Conservation (phyloP, 164 flowering plant species). For the Hamamelis virginiana region DNA sequence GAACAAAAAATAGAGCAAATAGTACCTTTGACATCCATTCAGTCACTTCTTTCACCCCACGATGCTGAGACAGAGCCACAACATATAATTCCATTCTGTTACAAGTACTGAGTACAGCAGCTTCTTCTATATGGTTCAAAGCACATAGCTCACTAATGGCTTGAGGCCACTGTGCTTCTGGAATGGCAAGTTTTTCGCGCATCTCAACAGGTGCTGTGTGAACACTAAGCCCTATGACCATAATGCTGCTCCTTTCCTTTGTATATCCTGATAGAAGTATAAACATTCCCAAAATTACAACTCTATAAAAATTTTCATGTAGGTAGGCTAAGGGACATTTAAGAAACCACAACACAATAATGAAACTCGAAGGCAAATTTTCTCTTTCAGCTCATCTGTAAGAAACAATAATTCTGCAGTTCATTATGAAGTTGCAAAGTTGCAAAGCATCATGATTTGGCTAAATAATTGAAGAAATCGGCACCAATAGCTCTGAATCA, state of each 20-base stretch:
- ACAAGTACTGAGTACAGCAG: constrained; percentile 98
- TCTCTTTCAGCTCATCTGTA: background rate
- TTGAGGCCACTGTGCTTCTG: constrained; percentile 95
- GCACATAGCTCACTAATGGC: constrained; percentile 82
- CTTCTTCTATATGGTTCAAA: constrained; percentile 93
- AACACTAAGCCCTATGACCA: constrained; percentile 87
- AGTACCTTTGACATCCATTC: constrained; percentile 98
- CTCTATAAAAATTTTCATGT: background rate
- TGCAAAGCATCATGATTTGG: background rate
- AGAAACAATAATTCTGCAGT: background rate
- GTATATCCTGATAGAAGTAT: constrained; percentile 59
- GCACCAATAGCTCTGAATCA: too few species aligned
- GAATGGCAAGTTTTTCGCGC: constrained; percentile 96
- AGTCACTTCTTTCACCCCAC: constrained; percentile 93
- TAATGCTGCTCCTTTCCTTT: constrained; percentile 91
- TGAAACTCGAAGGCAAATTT: too few species aligned
- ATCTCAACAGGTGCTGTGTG: constrained; percentile 93
- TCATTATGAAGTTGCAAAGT: background rate
- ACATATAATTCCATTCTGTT: constrained; percentile 96
- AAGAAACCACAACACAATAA: background rate
- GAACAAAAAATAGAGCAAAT: background rate
- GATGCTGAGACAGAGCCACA: constrained; percentile 86
- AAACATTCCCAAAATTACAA: background rate
- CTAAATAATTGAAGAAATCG: too few species aligned
- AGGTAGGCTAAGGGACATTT: background rate